These are phyloP conservation scores for Talaromyces amestolkiae DNA, from an alignment of 2,329 filamentous ascomycete genomes.

Conservation along the genomic window DNA sequence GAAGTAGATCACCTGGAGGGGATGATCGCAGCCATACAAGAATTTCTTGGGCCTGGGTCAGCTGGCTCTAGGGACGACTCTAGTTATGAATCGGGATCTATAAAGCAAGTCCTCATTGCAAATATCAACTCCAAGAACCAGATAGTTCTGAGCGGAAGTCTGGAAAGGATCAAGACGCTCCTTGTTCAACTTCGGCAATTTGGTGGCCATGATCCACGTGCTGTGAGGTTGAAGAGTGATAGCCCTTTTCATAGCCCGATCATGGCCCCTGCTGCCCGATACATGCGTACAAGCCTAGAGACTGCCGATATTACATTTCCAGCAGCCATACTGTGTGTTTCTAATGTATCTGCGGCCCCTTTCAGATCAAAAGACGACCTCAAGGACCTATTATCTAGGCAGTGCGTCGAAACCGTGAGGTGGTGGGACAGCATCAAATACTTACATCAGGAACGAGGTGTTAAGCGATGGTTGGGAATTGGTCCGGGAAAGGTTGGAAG, in stretches of 20 bases:
- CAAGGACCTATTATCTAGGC: conserved; percentile 73
- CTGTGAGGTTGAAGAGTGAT: conserved; percentile 81
- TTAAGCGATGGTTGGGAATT: conserved; percentile 84
- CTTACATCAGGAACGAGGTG: conserved; percentile 76
- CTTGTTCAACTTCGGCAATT: conserved; percentile 85
- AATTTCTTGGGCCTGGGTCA: conserved; percentile 70
- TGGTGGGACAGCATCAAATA: conserved; percentile 96
- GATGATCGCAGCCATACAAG: conserved; percentile 71
- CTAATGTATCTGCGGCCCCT: conserved; percentile 79
- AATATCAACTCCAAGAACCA: conserved; percentile 97
- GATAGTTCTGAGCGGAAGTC: conserved; percentile 86
- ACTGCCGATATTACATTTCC: conserved; percentile 69
- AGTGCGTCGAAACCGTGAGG: conserved; percentile 84
- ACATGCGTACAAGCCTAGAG: conserved; percentile 68
- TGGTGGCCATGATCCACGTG: conserved; percentile 83
- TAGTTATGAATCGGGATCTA: conserved; percentile 66
- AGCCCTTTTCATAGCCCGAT: conserved; percentile 88
- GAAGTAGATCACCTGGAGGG: conserved; percentile 71
- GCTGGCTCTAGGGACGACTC: conserved; percentile 67
- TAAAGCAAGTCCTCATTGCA: conserved; percentile 84
- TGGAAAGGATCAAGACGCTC: conserved; percentile 76
- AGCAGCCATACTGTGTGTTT: conserved; percentile 71
- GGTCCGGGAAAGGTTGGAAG: conserved; percentile 91
- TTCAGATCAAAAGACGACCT: conserved; percentile 72
- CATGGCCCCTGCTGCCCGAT: conserved; percentile 78